These are phyloP conservation scores for Phytophthora pisi DNA, from an alignment of 352 stramenopile species.

Conservation along the genomic window DNA sequence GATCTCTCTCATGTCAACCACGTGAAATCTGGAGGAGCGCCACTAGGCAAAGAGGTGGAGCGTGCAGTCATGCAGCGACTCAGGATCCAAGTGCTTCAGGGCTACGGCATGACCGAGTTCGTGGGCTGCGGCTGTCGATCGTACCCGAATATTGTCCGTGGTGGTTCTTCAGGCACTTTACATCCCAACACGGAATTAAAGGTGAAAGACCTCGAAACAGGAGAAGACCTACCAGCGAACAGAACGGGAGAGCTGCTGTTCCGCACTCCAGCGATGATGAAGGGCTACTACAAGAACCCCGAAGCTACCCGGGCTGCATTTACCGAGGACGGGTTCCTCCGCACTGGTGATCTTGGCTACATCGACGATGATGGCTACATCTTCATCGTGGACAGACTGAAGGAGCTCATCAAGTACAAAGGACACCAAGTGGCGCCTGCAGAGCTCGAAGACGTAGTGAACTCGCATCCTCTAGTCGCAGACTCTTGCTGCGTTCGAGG, in stretches of 20 bases:
- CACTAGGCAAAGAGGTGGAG: conserved; percentile 78
- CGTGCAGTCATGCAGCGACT: conserved; percentile 62
- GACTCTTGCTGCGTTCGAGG: conserved; percentile 76
- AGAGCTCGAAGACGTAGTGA: conserved; percentile 90
- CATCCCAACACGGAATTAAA: conserved; percentile 43
- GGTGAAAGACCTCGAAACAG: conserved; percentile 42
- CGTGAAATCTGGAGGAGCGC: conserved; percentile 81
- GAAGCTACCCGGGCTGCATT: conserved; percentile 83
- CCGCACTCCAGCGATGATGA: conserved; percentile 44
- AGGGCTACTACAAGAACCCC: conserved; percentile 62
- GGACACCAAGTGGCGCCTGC: conserved; percentile 91
- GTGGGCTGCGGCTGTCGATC: conserved; percentile 47
- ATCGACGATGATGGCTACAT: conserved; percentile 92
- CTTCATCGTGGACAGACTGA: conserved; percentile 91
- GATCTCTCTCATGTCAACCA: conserved; percentile 73
- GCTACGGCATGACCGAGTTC: conserved; percentile 70
- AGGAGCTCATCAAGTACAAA: conserved; percentile 96
- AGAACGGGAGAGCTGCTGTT: conserved; percentile 73
- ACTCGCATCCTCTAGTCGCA: conserved; percentile 69
- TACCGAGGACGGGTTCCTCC: conserved; percentile 76
- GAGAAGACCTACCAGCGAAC: conserved; percentile 33
- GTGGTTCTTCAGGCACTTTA: conserved; percentile 37
- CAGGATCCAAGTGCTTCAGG: conserved; percentile 42
- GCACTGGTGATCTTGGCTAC: conserved; percentile 89
- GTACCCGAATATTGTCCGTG: conserved; percentile 16